Conservation (phyloP, 306 rosid genomes). For the Vigna hirtella region DNA sequence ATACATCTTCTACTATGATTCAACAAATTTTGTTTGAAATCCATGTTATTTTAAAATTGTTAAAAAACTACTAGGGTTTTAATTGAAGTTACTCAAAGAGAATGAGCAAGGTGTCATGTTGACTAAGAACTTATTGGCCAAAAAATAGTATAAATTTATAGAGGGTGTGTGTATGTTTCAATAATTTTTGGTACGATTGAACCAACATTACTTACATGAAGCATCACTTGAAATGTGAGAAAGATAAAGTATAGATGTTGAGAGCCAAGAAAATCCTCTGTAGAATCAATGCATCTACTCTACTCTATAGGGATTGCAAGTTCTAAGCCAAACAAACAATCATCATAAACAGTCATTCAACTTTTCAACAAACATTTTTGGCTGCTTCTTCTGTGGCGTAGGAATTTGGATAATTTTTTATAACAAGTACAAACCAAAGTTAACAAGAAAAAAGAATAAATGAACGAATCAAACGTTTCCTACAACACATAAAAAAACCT, state of each 20-base stretch:
- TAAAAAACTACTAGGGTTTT: neutral
- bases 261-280: neutral
- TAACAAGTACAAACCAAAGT: no score
- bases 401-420: no score
- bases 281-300: slow-evolving; percentile 25
- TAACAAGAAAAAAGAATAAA: no score
- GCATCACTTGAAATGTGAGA: slow-evolving; percentile 14
- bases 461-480: no score
- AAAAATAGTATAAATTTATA: neutral
- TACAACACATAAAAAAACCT: no score
- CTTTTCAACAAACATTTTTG: neutral
- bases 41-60: no score
- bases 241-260: neutral
- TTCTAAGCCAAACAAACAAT: neutral
- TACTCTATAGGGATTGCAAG: neutral
- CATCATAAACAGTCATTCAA: neutral
- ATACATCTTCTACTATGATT: no score
- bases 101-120: neutral
- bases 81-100: neutral
- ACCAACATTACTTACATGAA: neutral
- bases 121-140: neutral
- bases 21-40: no score
- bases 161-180: neutral
- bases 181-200: neutral
- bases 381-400: neutral